Percentiles rank a stretch among this genome's conserved stretches.
Evolutionary conservation across 345 rosid species (phyloP).

Genomic region (Bretschneidera sinensis): DNA sequence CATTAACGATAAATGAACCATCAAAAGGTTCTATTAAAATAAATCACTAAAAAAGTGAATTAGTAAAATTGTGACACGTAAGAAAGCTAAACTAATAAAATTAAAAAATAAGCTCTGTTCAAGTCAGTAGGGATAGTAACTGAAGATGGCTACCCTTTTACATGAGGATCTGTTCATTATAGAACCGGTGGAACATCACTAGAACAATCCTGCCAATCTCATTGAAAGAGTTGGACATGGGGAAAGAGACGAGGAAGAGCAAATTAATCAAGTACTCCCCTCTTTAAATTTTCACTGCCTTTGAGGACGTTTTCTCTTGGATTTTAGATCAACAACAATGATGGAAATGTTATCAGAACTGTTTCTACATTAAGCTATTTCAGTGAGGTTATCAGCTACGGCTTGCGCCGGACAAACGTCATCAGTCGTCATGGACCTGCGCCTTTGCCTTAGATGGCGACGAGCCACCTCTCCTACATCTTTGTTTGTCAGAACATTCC

Average conservation of each 20-base stretch:
- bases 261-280: background rate
- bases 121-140: too few species aligned
- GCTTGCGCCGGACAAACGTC: slow-evolving; percentile 39
- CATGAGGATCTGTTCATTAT: too few species aligned
- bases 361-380: slow-evolving; percentile 41
- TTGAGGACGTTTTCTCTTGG: slow-evolving; percentile 29
- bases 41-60: too few species aligned
- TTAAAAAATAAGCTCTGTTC: too few species aligned
- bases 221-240: background rate
- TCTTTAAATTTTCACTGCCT: slow-evolving; percentile 26
- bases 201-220: too few species aligned
- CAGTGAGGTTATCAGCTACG: slow-evolving; percentile 51
- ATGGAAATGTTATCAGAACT: slow-evolving; percentile 60
- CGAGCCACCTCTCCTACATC: slow-evolving; percentile 56
- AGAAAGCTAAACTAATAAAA: too few species aligned
- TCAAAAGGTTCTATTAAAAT: too few species aligned
- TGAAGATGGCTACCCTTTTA: too few species aligned
- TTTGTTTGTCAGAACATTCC: slow-evolving; percentile 64
- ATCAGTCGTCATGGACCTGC: slow-evolving; percentile 22
- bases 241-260: background rate
- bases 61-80: too few species aligned
- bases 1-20: too few species aligned
- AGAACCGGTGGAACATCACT: too few species aligned
- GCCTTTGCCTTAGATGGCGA: slow-evolving; percentile 34
- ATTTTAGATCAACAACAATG: slow-evolving; percentile 57